Conservation (phyloP, 2,329 filamentous ascomycete genomes). For the Talaromyces sp. region DNA sequence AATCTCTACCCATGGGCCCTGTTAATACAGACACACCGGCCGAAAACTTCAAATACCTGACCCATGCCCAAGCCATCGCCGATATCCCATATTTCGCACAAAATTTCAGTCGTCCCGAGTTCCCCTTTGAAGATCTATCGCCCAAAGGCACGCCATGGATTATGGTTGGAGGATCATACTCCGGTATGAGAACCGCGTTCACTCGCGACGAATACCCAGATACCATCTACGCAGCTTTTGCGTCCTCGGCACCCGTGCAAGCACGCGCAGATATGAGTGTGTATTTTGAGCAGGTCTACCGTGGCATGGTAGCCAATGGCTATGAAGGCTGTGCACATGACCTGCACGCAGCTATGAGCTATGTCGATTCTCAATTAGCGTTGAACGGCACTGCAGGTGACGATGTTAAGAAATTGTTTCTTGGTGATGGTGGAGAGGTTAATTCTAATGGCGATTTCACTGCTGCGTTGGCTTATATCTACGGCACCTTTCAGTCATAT, state of each 20-base stretch:
- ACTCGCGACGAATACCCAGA: slow-evolving; percentile 45
- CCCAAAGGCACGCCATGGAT: slow-evolving; percentile 47
- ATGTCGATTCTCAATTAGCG: slow-evolving; percentile 50
- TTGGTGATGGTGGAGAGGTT: slow-evolving; percentile 47
- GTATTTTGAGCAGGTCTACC: slow-evolving; percentile 53
- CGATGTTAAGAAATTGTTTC: slow-evolving; percentile 49
- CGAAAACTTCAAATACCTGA: slow-evolving; percentile 45
- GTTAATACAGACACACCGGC: slow-evolving; percentile 36
- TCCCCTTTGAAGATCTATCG: slow-evolving; percentile 37
- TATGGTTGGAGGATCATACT: slow-evolving; percentile 48
- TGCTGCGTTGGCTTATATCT: slow-evolving; percentile 42
- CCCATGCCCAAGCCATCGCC: slow-evolving; percentile 45
- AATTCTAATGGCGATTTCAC: slow-evolving; percentile 52
- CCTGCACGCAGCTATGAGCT: slow-evolving; percentile 49
- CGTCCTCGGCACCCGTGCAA: slow-evolving; percentile 48
- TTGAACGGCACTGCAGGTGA: slow-evolving; percentile 33
- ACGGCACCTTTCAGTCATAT: slow-evolving; percentile 46
- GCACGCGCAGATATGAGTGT: slow-evolving; percentile 51
- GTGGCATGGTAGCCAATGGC: slow-evolving; percentile 51
- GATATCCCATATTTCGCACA: slow-evolving; percentile 48
- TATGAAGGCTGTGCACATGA: slow-evolving; percentile 52
- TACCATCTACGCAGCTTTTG: slow-evolving; percentile 42
- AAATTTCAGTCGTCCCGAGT: slow-evolving; percentile 36
- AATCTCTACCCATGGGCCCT: slow-evolving; percentile 39
- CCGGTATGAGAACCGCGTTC: slow-evolving; percentile 46